phyloP scores from a whole-genome alignment of 106 monocot genomes.

The Cymbidium sinense region DNA sequence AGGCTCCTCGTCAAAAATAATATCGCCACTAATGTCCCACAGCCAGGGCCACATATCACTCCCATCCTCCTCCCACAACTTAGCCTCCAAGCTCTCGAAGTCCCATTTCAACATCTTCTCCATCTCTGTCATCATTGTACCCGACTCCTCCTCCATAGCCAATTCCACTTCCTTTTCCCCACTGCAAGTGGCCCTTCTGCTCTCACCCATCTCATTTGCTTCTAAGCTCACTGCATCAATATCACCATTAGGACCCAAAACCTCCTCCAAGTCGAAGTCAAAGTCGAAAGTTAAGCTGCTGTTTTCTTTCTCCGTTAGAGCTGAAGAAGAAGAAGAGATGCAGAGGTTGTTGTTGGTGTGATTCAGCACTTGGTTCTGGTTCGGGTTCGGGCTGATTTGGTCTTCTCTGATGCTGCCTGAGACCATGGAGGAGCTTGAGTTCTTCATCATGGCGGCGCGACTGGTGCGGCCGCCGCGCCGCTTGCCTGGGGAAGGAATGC shows the following conservation, averaged over 20 bases:
- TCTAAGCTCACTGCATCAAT: background rate
- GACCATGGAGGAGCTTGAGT: background rate
- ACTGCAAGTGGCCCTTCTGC: too few relatives aligned
- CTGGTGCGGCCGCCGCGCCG: constrained; percentile 23
- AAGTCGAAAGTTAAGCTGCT: background rate
- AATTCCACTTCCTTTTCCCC: background rate
- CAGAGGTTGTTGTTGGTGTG: background rate
- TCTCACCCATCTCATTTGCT: background rate
- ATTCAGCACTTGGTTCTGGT: background rate
- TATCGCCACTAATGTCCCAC: background rate
- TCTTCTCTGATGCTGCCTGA: background rate
- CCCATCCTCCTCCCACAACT: constrained; percentile 14
- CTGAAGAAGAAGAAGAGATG: background rate
- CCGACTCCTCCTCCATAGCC: background rate
- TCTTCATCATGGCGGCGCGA: constrained; percentile 29
- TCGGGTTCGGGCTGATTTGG: background rate
- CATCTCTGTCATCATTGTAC: background rate
- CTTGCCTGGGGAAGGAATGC: constrained; percentile 15
- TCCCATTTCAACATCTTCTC: constrained; percentile 17
- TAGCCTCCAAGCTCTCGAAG: constrained; percentile 10
- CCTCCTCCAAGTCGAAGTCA: constrained; percentile 6
- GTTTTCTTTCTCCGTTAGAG: background rate
- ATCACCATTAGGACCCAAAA: background rate
- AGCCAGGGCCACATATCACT: constrained; percentile 15
- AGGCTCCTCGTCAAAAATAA: background rate